These are phyloP conservation scores for Murraya koenigii DNA, from an alignment of 345 rosid genomes.

Conservation along the genomic window DNA sequence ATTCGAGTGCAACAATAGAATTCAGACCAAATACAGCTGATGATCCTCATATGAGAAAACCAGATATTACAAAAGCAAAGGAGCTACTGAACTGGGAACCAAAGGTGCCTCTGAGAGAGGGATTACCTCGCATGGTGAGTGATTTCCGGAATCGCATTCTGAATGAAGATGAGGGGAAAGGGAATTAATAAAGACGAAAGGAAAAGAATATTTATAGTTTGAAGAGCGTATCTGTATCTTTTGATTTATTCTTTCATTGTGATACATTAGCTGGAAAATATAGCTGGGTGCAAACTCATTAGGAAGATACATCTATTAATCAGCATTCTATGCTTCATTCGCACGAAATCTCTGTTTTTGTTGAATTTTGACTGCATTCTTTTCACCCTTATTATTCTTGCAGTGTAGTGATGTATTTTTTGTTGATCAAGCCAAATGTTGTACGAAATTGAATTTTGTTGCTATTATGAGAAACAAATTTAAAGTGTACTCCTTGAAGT, in stretches of 20 bases:
- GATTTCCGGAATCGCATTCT: slow-evolving; percentile 85
- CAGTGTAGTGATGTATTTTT: neutral
- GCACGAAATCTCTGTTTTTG: slow-evolving; percentile 6
- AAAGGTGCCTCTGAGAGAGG: slow-evolving; percentile 68
- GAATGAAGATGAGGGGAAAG: slow-evolving; percentile 83
- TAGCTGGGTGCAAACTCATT: slow-evolving; percentile 15
- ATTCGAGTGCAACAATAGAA: slow-evolving; percentile 88
- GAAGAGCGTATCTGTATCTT: slow-evolving; percentile 28
- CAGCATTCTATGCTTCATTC: slow-evolving; percentile 1
- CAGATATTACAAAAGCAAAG: slow-evolving; percentile 92
- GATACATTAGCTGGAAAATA: slow-evolving; percentile 14
- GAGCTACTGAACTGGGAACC: slow-evolving; percentile 94
- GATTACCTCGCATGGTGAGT: slow-evolving; percentile 91
- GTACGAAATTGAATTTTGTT: neutral
- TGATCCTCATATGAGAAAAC: slow-evolving; percentile 96
- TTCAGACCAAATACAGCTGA: slow-evolving; percentile 89
- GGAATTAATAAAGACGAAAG: slow-evolving; percentile 22
- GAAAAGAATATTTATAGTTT: slow-evolving; percentile 37
- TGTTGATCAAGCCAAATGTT: neutral
- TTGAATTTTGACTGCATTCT: slow-evolving; percentile 9
- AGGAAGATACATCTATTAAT: slow-evolving; percentile 9
- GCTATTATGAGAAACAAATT: neutral
- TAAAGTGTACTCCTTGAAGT: neutral
- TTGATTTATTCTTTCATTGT: slow-evolving; percentile 20
- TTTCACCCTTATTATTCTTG: neutral